A percentile compares a stretch with the other conserved stretches of the same genome.
These are phyloP conservation scores for Elaeis guineensis DNA, from an alignment of 176 grass and related monocot genomes.

Conservation along the genomic window DNA sequence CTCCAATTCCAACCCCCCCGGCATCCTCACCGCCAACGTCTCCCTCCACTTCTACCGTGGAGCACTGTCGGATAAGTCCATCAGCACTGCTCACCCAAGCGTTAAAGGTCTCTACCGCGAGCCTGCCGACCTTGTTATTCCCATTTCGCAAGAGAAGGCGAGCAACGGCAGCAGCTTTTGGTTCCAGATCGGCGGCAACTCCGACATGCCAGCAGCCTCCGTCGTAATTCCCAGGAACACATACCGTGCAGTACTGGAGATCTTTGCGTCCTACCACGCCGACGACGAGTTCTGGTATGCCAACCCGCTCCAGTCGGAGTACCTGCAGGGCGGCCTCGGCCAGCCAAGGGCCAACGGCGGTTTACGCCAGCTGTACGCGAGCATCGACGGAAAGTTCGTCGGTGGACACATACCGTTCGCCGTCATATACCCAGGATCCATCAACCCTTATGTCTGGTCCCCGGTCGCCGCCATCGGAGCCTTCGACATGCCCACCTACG, in stretches of 20 bases:
- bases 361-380: conserved; percentile 2
- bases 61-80: no score
- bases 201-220: background rate
- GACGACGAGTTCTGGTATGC: conserved; percentile 11
- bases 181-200: conserved; percentile 6
- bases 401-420: conserved; percentile 4
- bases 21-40: background rate
- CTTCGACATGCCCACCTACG: conserved; percentile 11
- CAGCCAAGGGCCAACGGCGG: background rate
- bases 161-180: background rate
- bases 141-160: background rate
- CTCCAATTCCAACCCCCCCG: background rate
- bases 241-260: conserved; percentile 7
- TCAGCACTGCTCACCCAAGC: background rate
- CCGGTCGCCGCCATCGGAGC: conserved; percentile 4
- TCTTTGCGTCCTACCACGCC: conserved; percentile 18
- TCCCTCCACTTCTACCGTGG: conserved; percentile 11
- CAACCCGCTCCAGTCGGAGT: background rate
- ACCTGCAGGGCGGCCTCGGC: background rate
- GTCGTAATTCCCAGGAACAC: conserved; percentile 3
- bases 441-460: conserved; percentile 12
- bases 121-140: conserved; percentile 8
- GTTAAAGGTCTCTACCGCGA: conserved; percentile 5
- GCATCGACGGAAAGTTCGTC: conserved; percentile 1
- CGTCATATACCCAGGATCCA: conserved; percentile 6